These are phyloP conservation scores for Hyphodiscus sp. DNA, from an alignment of 2,329 filamentous ascomycete genomes.

Conservation along the genomic window DNA sequence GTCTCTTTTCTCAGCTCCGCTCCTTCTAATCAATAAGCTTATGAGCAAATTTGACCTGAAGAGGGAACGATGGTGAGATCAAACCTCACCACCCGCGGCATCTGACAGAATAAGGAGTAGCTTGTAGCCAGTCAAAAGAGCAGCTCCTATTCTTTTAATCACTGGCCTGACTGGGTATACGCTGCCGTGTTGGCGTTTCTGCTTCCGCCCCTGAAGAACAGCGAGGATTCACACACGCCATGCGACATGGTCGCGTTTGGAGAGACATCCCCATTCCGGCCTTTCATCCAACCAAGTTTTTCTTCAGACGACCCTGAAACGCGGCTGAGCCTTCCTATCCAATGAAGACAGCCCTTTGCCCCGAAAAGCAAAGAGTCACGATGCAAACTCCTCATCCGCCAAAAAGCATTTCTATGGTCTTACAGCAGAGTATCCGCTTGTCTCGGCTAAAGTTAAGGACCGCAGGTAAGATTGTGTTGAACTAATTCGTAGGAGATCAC, in stretches of 20 bases:
- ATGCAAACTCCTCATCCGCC: neutral
- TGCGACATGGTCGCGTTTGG: slow-evolving; percentile 21
- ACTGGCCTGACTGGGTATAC: neutral
- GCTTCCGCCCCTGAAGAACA: slow-evolving; percentile 3
- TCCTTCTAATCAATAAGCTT: neutral
- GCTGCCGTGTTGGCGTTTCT: neutral
- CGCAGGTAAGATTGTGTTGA: neutral
- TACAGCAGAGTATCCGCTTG: neutral
- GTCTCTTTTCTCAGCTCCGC: neutral
- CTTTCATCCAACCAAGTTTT: neutral
- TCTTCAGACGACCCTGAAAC: slow-evolving; percentile 10
- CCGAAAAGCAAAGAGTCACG: slow-evolving; percentile 2
- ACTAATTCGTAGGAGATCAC: too few species aligned
- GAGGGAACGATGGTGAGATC: neutral
- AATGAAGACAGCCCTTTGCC: slow-evolving; percentile 12
- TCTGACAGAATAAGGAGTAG: neutral
- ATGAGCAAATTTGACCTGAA: neutral
- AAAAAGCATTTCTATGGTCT: slow-evolving; percentile 11
- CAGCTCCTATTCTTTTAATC: slow-evolving; percentile 2
- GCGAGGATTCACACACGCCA: slow-evolving; percentile 13
- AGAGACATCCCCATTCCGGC: slow-evolving; percentile 12
- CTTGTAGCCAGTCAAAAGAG: neutral
- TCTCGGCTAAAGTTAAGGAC: neutral
- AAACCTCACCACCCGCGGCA: neutral
- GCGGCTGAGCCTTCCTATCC: slow-evolving; percentile 12